Percentiles rank a stretch among this genome's conserved stretches.
phyloP scores from a whole-genome alignment of 306 rosid genomes.

The Cyamopsis tetragonoloba region DNA sequence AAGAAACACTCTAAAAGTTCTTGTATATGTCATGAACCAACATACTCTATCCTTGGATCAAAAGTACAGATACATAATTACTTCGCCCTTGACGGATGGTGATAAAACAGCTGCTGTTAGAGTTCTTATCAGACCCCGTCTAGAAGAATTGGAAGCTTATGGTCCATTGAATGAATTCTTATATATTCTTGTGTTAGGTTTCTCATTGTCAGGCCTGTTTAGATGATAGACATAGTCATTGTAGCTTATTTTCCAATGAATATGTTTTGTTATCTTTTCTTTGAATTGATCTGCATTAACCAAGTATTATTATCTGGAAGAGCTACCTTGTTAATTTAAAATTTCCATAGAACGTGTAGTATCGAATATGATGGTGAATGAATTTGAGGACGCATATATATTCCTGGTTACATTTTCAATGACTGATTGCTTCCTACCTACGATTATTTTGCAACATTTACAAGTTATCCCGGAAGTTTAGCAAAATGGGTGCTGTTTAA shows the following conservation, averaged over 20 bases:
- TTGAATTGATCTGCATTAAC: constrained; percentile 15
- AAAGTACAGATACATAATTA: constrained; percentile 13
- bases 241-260: constrained; percentile 3
- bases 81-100: constrained; percentile 1
- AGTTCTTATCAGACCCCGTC: constrained; percentile 12
- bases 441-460: constrained; percentile 8
- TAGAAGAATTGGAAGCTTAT: constrained; percentile 1
- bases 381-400: neutral
- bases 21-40: constrained; percentile 1
- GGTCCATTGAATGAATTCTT: constrained; percentile 7
- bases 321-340: neutral
- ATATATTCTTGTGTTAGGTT: constrained; percentile 13
- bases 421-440: neutral
- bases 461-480: neutral
- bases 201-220: constrained; percentile 5
- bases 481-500: neutral
- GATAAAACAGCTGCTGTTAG: constrained; percentile 5
- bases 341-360: constrained; percentile 5
- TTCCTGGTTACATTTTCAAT: constrained; percentile 22
- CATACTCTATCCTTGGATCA: constrained; percentile 5
- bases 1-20: neutral
- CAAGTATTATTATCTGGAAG: constrained; percentile 2
- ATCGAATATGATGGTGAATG: constrained; percentile 5
- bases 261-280: constrained; percentile 15
- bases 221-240: neutral